Evolutionary conservation across 1,284 basidiomycete genomes (phyloP), one percentile per base, ranked within the genome.

Genomic region (Porogramme epimiltina): DNA sequence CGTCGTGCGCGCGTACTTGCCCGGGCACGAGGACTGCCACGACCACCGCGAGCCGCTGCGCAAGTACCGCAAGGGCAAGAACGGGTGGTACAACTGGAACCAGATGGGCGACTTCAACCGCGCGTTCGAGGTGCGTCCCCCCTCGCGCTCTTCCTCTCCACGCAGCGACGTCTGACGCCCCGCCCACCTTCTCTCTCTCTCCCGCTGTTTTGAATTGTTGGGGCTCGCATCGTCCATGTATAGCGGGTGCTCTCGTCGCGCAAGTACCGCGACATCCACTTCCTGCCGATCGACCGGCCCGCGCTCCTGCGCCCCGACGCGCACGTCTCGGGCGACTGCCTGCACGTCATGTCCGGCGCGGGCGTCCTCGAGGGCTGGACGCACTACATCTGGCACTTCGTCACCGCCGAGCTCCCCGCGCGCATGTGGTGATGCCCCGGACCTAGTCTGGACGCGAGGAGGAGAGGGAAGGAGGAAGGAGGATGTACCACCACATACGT

Each of bases 301-400:
- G 84, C 73, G 23, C 71, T 79, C 42, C 67, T 86, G 13, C 72
- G 84, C 1, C 84, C 85, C 22, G 84, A 87, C 61, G 78, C 82
- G 81, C 85, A 87, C 58, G 66, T 77, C 1, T 61, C 77, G n/a
- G 73, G 79, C 11, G 85, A 87, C 63, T 87, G 85, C 58, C 69
- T 87, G 19, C 84, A 87, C 51, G 77, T 85, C 51, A 76, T 86
- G 72, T 67, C 79, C 1, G 84, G 84, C 36, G 65, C 81, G 4
- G 84, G 84, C 33, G 81, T 86, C 36, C 68, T 85, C 28, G 85
- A 87, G 66, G 82, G 83, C 16, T 87, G 84, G 83, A 75, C 83
- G 13, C 79, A 83, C 55, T 87, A 85, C 54, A 81, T 87, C 52
- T 85, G 80, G 80, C 82, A 87, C 60, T 86, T 69, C 59, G 69